Evolutionary conservation across 169 alveolate species (phyloP).

Genomic region (Eimeria nieschulzi): DNA sequence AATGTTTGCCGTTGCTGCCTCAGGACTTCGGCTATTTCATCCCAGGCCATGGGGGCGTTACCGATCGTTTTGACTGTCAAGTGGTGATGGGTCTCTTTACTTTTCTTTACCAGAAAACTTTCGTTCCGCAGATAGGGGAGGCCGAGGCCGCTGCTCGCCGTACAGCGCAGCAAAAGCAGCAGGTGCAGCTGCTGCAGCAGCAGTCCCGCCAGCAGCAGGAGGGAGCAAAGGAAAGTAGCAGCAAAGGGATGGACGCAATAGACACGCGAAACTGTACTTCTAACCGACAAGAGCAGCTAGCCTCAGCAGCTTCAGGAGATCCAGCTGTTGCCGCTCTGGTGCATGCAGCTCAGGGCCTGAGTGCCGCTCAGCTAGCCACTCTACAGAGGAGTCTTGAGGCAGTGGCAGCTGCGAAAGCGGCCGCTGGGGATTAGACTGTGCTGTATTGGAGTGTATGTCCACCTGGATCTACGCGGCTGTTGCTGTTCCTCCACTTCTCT

Average conservation of each 20-base stretch:
- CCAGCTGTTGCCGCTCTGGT: background rate
- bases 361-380: background rate
- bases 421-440: too few relatives aligned
- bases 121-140: conserved; percentile 45
- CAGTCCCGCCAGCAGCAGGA: background rate
- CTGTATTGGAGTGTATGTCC: too few relatives aligned
- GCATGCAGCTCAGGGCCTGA: background rate
- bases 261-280: background rate
- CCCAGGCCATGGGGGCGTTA: conserved; percentile 99
- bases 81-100: conserved; percentile 78
- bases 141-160: conserved; percentile 23
- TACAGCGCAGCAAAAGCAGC: conserved; percentile 15
- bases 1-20: background rate
- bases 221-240: background rate
- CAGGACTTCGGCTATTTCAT: conserved; percentile 97
- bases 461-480: too few relatives aligned
- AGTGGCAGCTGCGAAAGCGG: background rate
- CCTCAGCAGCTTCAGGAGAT: background rate
- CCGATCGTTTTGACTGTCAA: conserved; percentile 99
- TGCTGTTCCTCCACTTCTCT: too few relatives aligned
- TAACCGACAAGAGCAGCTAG: background rate
- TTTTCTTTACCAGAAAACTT: conserved; percentile 70
- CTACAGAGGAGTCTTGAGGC: background rate
- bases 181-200: background rate
- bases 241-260: background rate